Base-by-base conservation (phyloP, 768 basidiomycete species). In the Pulveroboletus sp. region DNA sequence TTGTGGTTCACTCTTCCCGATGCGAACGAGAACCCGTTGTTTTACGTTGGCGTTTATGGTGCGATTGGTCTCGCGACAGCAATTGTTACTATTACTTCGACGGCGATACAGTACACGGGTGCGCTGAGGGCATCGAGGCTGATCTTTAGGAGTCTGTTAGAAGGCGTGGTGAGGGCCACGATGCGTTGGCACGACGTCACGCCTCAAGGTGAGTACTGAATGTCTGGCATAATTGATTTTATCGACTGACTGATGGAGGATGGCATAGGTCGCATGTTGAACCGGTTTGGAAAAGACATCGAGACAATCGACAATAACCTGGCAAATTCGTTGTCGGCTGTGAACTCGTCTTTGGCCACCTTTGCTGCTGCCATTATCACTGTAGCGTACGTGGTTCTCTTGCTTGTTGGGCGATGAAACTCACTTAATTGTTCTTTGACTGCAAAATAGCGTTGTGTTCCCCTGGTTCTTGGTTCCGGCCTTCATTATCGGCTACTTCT, bases 121-220 rank as follows among this genome's bases (percentile, higher is more conserved):
- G 59, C 61, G 12, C 50, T 75, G 50, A 65, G 67, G 36, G 72
- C 67, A 8, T 71, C 69, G 31, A 57, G 66, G 36, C 55, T 61
- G 3, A 57, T 72, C 31, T 76, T 73, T 62, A 78, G 70, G 57
- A 73, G 75, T 44, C 68, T 93, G 33, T 69, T 93, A 46, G 77
- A 75, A 7, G 78, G 78, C 0, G 86, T 93, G 9, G 82, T 91
- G 15, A 75, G 81, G 12, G 88, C 90, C 8, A 91, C 91, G 6
- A 90, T 93, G 76, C 76, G 89, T 47, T 89, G 86, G 76, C 84
- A 85, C 60, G 89, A 92, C 61, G 82, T 85, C 0, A 92, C 90
- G 0, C 90, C 90, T 2, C 81, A 86, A 67, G 89, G 88, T 75
- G 58, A 31, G 52, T 2, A 10, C 24, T 18, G 4, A 7, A 31